Conservation (phyloP, 2,329 filamentous ascomycete species). For the Pestalotiopsis sp. region DNA sequence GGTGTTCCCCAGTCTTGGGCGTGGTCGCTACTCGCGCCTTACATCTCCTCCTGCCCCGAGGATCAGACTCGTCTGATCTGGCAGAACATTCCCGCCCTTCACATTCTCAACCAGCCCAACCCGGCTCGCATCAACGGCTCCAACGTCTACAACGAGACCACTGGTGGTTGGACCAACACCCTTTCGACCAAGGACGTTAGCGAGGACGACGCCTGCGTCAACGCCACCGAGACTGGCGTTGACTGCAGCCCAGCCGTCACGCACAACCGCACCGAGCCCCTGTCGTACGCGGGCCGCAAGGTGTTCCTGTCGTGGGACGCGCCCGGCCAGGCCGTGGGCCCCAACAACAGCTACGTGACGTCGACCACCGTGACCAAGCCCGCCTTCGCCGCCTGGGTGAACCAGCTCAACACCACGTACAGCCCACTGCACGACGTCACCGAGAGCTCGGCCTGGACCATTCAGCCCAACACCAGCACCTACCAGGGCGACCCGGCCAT, state of each 20-base stretch:
- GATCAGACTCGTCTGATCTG: slow-evolving; percentile 77
- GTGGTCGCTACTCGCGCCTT: slow-evolving; percentile 81
- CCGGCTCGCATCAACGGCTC: slow-evolving; percentile 68
- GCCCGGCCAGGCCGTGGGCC: slow-evolving; percentile 70
- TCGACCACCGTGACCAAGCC: slow-evolving; percentile 60
- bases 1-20: slow-evolving; percentile 84
- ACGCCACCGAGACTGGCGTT: slow-evolving; percentile 54
- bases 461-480: slow-evolving; percentile 72
- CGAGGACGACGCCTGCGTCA: slow-evolving; percentile 56
- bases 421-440: slow-evolving; percentile 59
- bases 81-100: slow-evolving; percentile 81
- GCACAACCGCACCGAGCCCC: slow-evolving; percentile 69
- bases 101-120: slow-evolving; percentile 78
- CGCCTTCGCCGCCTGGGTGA: slow-evolving; percentile 74
- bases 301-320: slow-evolving; percentile 75
- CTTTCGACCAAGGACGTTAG: slow-evolving; percentile 50
- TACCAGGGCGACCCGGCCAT: slow-evolving; percentile 70
- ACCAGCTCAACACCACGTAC: slow-evolving; percentile 77
- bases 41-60: slow-evolving; percentile 75
- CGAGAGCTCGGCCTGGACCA: slow-evolving; percentile 63
- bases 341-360: slow-evolving; percentile 83
- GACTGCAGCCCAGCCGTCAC: slow-evolving; percentile 67
- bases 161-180: slow-evolving; percentile 60
- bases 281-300: slow-evolving; percentile 74
- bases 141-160: slow-evolving; percentile 64